These are phyloP conservation scores for Leccinum pellstonianum DNA, from an alignment of 768 basidiomycete species.

Conservation along the genomic window DNA sequence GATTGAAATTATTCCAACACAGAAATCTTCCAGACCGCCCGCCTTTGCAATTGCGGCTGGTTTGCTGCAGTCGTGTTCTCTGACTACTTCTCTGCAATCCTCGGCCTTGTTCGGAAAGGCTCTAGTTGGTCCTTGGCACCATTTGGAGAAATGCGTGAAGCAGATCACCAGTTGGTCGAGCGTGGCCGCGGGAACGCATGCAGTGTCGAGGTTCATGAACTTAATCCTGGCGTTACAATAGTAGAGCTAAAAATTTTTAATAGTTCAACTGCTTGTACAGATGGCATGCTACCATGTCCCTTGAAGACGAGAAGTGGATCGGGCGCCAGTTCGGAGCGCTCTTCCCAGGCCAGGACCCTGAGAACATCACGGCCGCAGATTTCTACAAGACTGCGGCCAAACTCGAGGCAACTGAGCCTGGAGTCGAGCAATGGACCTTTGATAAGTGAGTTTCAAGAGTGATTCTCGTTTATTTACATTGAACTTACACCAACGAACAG, in stretches of 20 bases:
- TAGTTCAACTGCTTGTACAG: slow-evolving; percentile 86
- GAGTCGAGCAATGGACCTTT: slow-evolving; percentile 65
- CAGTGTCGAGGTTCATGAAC: slow-evolving; percentile 66
- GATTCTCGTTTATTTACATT: background rate
- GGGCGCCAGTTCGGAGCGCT: slow-evolving; percentile 44
- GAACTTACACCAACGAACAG: slow-evolving; percentile 36
- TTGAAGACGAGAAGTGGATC: slow-evolving; percentile 71
- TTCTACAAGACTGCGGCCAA: slow-evolving; percentile 48
- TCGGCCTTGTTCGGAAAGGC: slow-evolving; percentile 76
- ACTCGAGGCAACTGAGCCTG: slow-evolving; percentile 41
- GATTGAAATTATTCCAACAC: slow-evolving; percentile 25
- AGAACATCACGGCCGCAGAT: slow-evolving; percentile 46
- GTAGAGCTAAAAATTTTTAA: background rate
- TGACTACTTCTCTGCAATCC: slow-evolving; percentile 78
- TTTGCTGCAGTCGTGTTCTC: slow-evolving; percentile 76
- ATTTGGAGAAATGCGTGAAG: slow-evolving; percentile 66
- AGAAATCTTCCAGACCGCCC: slow-evolving; percentile 82
- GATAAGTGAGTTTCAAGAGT: slow-evolving; percentile 43
- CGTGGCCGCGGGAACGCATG: slow-evolving; percentile 79
- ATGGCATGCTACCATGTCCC: slow-evolving; percentile 81
- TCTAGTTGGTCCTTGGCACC: slow-evolving; percentile 76
- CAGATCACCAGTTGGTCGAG: slow-evolving; percentile 63
- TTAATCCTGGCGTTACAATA: background rate
- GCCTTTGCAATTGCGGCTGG: slow-evolving; percentile 79
- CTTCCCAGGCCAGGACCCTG: slow-evolving; percentile 53